A percentile compares a stretch with the other conserved stretches of the same genome.
These are phyloP conservation scores for Arctium minus DNA, from an alignment of 129 eudicot species.

Conservation along the genomic window DNA sequence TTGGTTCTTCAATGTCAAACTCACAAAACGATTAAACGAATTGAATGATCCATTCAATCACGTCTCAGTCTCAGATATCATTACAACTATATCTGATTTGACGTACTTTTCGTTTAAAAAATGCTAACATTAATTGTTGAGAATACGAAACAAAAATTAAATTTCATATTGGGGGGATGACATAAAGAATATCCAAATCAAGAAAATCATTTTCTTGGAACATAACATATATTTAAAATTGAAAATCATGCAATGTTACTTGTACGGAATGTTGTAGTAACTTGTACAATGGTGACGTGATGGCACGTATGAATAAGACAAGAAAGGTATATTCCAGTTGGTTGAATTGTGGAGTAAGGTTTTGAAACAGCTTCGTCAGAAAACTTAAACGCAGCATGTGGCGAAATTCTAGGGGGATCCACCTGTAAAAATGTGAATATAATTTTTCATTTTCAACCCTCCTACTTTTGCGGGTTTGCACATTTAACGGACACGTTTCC, in stretches of 20 bases:
- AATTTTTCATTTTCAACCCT: slow-evolving; percentile 9
- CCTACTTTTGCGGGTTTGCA: slow-evolving; percentile 24
- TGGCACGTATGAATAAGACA: not conserved
- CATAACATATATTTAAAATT: not conserved
- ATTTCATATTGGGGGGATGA: not conserved
- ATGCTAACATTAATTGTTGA: not conserved
- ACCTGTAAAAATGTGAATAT: slow-evolving; percentile 15
- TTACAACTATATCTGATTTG: not conserved
- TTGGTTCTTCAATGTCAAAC: not conserved
- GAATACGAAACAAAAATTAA: not conserved
- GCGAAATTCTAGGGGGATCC: slow-evolving; percentile 28
- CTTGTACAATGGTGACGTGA: slow-evolving; percentile 13
- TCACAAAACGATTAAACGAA: not conserved
- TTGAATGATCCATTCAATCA: not conserved
- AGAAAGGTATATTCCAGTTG: slow-evolving; percentile 23
- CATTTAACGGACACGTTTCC: slow-evolving; percentile 34
- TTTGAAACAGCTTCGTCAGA: slow-evolving; percentile 18
- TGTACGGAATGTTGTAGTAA: slow-evolving; percentile 6
- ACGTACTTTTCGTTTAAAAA: not conserved
- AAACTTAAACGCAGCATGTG: slow-evolving; percentile 35
- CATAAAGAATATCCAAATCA: not conserved
- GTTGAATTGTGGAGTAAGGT: slow-evolving; percentile 33
- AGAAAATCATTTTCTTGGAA: not conserved
- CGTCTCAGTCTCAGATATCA: not conserved
- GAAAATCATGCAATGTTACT: not conserved